Evolutionary conservation across 225 moss, liverwort and hornwort species (phyloP), one percentile per base, ranked within the genome.

Genomic region (Physcomitrium patens): DNA sequence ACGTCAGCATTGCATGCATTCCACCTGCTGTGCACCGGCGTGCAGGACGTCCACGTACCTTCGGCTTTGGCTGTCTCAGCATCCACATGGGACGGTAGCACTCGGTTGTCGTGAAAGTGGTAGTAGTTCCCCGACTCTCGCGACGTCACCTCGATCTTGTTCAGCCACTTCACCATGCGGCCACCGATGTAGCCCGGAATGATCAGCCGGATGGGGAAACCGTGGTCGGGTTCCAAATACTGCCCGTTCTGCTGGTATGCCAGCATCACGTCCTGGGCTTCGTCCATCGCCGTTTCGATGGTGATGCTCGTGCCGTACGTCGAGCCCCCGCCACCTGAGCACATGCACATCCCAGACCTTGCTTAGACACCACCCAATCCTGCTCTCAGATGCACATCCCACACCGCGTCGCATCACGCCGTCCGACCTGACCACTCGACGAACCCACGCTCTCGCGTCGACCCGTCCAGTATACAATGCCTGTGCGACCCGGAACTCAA

Each of bases 151-250:
- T 77, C 86, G 28, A 99, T 93, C 58, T 87, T 87, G 5, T 73
- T 95, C 12, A 99, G 73, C 97, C 97, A 99, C 78, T 99, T 99
- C 73, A 99, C 97, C 97, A 99, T 99, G 9, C 97, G 93, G 12
- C 97, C 97, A 28, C 97, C 97, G 47, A 99, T 94, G 79, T 93
- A 82, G 15, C 97, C 97, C 0, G 97, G 97, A 26, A 99, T 75
- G 68, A 99, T 85, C 63, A 95, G 28, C 55, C 97, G 85, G 58
- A 99, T 83, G 22, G 97, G 97, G 47, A 67, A 99, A 0, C 97
- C 97, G 43, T 99, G 97, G 44, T 99, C 97, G 3, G 97, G 97
- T 26, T 89, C 86, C 74, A 99, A 70, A 20, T 57, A 19, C 17
- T 74, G 77, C 0, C 94, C 97, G 69, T 95, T 99, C 66, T 99